Percentiles rank a stretch among this genome's conserved stretches.
phyloP scores from a whole-genome alignment of 306 rosid species.

The Vicia sativa region DNA sequence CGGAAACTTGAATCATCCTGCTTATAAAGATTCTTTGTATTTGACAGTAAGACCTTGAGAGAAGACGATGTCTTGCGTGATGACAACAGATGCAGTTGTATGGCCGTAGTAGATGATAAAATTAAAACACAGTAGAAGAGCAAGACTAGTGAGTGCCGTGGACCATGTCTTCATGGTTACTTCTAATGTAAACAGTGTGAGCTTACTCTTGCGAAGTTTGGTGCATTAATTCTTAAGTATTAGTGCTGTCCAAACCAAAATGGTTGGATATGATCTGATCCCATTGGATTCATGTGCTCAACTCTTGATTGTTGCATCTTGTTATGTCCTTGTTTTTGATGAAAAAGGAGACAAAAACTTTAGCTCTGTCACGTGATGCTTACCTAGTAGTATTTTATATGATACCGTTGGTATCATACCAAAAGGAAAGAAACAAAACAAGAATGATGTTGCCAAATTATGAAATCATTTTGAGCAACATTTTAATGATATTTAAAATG shows the following conservation, averaged over 20 bases:
- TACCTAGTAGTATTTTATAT: background rate
- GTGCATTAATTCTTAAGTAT: no score
- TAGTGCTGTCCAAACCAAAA: no score
- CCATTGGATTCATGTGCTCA: slow-evolving; percentile 16
- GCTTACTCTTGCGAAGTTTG: no score
- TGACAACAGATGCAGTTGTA: slow-evolving; percentile 38
- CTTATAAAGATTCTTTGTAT: no score
- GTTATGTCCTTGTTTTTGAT: background rate
- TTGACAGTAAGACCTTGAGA: slow-evolving; percentile 12
- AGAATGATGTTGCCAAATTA: background rate
- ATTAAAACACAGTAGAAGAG: no score
- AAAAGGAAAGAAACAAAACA: background rate
- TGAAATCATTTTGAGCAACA: no score
- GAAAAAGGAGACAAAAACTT: no score
- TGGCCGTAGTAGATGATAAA: slow-evolving; percentile 35
- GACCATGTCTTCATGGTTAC: slow-evolving; percentile 58
- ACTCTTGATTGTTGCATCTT: background rate
- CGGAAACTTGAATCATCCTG: no score
- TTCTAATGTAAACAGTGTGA: background rate
- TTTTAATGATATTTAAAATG: no score
- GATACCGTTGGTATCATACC: no score
- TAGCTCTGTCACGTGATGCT: no score
- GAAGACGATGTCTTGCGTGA: slow-evolving; percentile 43
- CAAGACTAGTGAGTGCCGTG: slow-evolving; percentile 55
- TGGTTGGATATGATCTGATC: no score